These are phyloP conservation scores for Yamadazyma philogaea DNA, from an alignment of 805 yeast genomes.

Conservation along the genomic window DNA sequence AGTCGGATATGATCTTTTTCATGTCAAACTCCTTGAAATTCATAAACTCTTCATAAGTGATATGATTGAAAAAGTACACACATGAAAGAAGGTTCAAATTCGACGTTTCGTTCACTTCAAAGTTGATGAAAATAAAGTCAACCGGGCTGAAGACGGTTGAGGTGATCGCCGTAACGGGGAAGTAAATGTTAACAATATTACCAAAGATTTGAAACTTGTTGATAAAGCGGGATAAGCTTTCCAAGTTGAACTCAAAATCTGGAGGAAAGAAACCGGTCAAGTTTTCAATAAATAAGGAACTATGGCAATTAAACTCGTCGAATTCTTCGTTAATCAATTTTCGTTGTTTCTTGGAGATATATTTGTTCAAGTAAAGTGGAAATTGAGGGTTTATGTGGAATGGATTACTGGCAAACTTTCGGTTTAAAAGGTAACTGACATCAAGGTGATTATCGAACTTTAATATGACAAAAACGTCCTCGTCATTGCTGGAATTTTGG, in stretches of 20 bases:
- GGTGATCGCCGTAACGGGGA: constrained; percentile 38
- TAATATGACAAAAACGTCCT: constrained; percentile 28
- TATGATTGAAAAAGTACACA: constrained; percentile 47
- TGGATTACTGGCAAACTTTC: constrained; percentile 19
- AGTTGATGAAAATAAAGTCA: constrained; percentile 56
- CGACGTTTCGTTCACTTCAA: constrained; percentile 19
- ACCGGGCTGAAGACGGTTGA: constrained; percentile 1
- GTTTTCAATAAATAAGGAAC: constrained; percentile 35
- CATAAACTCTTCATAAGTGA: constrained; percentile 46
- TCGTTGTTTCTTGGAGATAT: constrained; percentile 63
- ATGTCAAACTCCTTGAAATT: constrained; percentile 14
- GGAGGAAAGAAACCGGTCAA: constrained; percentile 51
- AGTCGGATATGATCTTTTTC: not conserved
- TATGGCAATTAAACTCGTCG: constrained; percentile 18
- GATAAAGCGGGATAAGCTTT: constrained; percentile 24
- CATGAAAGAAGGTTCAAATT: constrained; percentile 50
- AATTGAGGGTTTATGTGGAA: constrained; percentile 11
- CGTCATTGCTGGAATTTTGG: constrained; percentile 9
- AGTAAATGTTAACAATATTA: constrained; percentile 47
- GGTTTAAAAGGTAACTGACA: constrained; percentile 24
- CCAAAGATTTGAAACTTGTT: constrained; percentile 41
- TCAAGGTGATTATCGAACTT: constrained; percentile 34
- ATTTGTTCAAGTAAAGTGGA: constrained; percentile 55
- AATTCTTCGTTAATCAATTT: constrained; percentile 20
- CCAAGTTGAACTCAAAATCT: constrained; percentile 38